Evolutionary conservation across 306 rosid genomes (phyloP).

Genomic region (Trichosanthes truncata): DNA sequence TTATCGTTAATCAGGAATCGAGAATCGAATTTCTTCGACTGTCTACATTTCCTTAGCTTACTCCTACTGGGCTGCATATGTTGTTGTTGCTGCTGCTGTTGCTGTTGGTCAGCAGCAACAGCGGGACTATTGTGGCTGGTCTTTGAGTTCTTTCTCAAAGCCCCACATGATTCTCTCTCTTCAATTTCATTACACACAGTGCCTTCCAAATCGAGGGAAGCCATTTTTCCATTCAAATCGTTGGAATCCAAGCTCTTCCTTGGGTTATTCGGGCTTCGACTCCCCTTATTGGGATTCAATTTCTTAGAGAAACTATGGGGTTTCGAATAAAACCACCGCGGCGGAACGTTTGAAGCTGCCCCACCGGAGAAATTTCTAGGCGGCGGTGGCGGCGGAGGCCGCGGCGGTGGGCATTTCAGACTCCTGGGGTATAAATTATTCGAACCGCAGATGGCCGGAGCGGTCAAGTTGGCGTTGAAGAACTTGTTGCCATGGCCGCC

Average conservation of each 20-base stretch:
- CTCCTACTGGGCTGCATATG: slow-evolving; percentile 22
- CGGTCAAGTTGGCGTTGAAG: slow-evolving; percentile 9
- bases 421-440: slow-evolving; percentile 1
- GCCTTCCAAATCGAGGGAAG: slow-evolving; percentile 20
- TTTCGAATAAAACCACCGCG: slow-evolving; percentile 14
- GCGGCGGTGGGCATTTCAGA: slow-evolving; percentile 6
- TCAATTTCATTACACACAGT: slow-evolving; percentile 10
- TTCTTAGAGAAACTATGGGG: slow-evolving; percentile 15
- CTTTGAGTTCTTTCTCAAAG: slow-evolving; percentile 12
- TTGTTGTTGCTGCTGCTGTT: slow-evolving; percentile 19
- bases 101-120: background rate
- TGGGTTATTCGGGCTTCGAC: background rate
- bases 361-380: slow-evolving; percentile 16
- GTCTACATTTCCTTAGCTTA: slow-evolving; percentile 52
- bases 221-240: slow-evolving; percentile 21
- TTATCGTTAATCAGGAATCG: slow-evolving; percentile 9
- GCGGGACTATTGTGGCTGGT: slow-evolving; percentile 9
- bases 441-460: background rate
- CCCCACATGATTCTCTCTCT: slow-evolving; percentile 14
- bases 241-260: background rate
- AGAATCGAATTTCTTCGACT: slow-evolving; percentile 11
- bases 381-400: slow-evolving; percentile 5
- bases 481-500: slow-evolving; percentile 45
- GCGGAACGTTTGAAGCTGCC: background rate
- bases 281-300: slow-evolving; percentile 9